These are phyloP conservation scores for Triangularia setosa DNA, from an alignment of 2,329 filamentous ascomycete genomes.

Conservation along the genomic window DNA sequence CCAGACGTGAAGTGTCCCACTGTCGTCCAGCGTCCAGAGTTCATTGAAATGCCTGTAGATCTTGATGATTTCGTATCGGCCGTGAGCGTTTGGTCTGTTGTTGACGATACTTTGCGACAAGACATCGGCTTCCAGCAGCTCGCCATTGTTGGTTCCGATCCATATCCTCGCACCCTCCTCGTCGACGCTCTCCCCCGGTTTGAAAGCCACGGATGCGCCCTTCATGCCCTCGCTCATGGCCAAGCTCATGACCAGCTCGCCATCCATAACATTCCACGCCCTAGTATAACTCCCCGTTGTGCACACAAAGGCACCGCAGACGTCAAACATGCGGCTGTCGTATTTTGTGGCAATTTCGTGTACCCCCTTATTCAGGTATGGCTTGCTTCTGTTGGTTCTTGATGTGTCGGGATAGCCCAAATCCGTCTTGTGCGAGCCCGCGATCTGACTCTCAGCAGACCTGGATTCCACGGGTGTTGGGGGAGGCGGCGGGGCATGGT, in stretches of 20 bases:
- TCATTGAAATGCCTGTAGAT: slow-evolving; percentile 85
- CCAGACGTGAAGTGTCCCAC: slow-evolving; percentile 85
- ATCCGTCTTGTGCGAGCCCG: slow-evolving; percentile 40
- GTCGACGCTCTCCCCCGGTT: slow-evolving; percentile 71
- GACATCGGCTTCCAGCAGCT: slow-evolving; percentile 86
- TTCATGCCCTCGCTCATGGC: slow-evolving; percentile 82
- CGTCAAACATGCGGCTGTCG: slow-evolving; percentile 79
- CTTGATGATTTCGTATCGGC: slow-evolving; percentile 72
- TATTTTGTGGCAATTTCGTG: slow-evolving; percentile 79
- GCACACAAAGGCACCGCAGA: slow-evolving; percentile 83
- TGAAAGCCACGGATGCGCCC: slow-evolving; percentile 78
- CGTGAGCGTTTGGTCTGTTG: slow-evolving; percentile 68
- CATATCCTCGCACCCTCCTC: slow-evolving; percentile 80
- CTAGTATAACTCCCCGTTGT: slow-evolving; percentile 83
- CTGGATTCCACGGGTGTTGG: slow-evolving; percentile 18
- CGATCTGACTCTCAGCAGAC: slow-evolving; percentile 25
- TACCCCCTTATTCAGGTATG: slow-evolving; percentile 67
- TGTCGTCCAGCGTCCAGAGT: slow-evolving; percentile 91
- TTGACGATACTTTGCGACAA: slow-evolving; percentile 65
- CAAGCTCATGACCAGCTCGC: slow-evolving; percentile 75
- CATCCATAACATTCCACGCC: slow-evolving; percentile 81
- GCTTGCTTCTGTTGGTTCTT: slow-evolving; percentile 78
- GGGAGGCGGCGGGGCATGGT: slow-evolving; percentile 29
- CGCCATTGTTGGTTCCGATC: slow-evolving; percentile 85
- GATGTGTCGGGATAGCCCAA: slow-evolving; percentile 80